Conservation (phyloP, 2,329 filamentous ascomycete genomes). For the Calcarisporium arbuscula region DNA sequence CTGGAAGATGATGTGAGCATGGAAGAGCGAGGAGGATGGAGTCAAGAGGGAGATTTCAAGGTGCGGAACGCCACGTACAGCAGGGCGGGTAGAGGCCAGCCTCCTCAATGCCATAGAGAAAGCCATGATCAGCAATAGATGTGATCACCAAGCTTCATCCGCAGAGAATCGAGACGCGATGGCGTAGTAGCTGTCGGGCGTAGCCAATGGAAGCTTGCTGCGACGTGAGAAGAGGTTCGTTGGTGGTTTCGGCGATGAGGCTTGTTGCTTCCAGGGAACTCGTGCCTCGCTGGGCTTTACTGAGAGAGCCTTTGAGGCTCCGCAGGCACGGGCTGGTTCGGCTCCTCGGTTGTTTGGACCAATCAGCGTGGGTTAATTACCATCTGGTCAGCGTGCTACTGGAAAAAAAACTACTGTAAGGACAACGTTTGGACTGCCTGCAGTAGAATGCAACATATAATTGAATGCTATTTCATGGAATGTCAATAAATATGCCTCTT, state of each 20-base stretch:
- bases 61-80: no score
- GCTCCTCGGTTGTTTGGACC: slow-evolving; percentile 10
- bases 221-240: slow-evolving; percentile 5
- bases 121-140: slow-evolving; percentile 40
- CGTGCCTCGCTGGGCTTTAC: no score
- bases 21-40: no score
- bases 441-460: no score
- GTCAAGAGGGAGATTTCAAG: no score
- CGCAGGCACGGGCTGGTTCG: slow-evolving; percentile 7
- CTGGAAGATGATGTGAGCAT: slow-evolving; percentile 34
- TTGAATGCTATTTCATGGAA: no score
- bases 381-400: no score
- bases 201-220: slow-evolving; percentile 6
- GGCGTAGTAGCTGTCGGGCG: slow-evolving; percentile 5
- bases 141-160: slow-evolving; percentile 25
- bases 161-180: slow-evolving; percentile 18
- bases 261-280: slow-evolving; percentile 7
- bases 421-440: no score
- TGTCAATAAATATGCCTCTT: no score
- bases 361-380: slow-evolving; percentile 8
- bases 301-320: no score
- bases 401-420: no score
- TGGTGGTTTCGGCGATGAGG: slow-evolving; percentile 9
- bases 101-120: slow-evolving; percentile 60
- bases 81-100: slow-evolving; percentile 48